phyloP scores from a whole-genome alignment of 306 rosid species.

The Glycyrrhiza uralensis region DNA sequence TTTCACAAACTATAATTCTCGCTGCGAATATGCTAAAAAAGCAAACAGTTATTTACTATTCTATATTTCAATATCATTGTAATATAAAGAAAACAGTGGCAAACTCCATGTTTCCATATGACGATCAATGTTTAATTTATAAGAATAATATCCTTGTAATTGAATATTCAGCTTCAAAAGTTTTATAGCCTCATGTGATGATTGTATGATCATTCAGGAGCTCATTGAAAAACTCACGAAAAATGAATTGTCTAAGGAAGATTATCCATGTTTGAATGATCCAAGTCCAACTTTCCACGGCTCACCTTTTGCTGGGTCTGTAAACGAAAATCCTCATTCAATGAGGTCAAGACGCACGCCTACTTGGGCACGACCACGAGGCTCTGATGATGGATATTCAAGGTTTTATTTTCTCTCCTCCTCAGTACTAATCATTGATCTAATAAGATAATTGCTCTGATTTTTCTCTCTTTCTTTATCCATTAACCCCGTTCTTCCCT shows the following conservation, averaged over 20 bases:
- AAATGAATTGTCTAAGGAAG: conserved; percentile 79
- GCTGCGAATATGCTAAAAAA: background rate
- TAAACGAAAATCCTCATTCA: conserved; percentile 62
- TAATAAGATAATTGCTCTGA: background rate
- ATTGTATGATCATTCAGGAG: conserved; percentile 54
- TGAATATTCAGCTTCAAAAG: background rate
- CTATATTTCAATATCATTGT: background rate
- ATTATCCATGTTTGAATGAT: conserved; percentile 90
- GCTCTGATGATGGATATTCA: conserved; percentile 94
- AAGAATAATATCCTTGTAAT: background rate
- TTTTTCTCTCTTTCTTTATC: background rate
- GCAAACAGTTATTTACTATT: background rate
- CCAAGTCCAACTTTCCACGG: conserved; percentile 73
- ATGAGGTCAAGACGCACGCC: conserved; percentile 89
- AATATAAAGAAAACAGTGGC: background rate
- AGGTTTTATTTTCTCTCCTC: conserved; percentile 48
- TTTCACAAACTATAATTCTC: background rate
- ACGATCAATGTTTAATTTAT: background rate
- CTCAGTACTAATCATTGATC: background rate
- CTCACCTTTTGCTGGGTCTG: conserved; percentile 46
- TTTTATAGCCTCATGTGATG: conserved; percentile 7
- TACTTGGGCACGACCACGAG: conserved; percentile 88
- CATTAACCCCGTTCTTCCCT: background rate
- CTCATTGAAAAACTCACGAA: conserved; percentile 79
- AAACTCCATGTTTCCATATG: background rate